Evolutionary conservation across 352 stramenopile species (phyloP).

Genomic region (Pythium coloratum): DNA sequence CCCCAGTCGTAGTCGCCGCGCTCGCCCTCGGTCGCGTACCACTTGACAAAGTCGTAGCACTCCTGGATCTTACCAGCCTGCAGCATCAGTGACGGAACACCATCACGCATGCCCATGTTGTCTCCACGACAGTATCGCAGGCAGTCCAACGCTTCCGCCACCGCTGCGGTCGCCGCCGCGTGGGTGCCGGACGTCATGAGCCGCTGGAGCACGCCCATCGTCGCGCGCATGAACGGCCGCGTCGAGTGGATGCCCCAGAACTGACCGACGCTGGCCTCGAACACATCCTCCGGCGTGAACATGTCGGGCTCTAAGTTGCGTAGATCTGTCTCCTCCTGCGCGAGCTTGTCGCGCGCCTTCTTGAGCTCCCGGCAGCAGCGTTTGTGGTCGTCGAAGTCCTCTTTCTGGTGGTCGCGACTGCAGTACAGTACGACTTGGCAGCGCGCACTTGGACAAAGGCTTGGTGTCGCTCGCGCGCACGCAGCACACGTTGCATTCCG

Average conservation of each 20-base stretch:
- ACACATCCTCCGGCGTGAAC: conserved; percentile 7
- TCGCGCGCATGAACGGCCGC: conserved; percentile 18
- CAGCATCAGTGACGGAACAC: not conserved
- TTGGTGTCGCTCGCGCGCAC: too few species aligned
- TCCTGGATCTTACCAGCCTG: conserved; percentile 8
- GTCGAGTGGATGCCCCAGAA: conserved; percentile 15
- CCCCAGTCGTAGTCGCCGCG: conserved; percentile 7
- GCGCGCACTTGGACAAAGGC: not conserved
- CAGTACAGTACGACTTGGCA: conserved; percentile 13
- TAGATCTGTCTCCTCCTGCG: not conserved
- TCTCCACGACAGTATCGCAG: conserved; percentile 14
- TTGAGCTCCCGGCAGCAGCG: conserved; percentile 2
- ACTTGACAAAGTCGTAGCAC: conserved; percentile 20
- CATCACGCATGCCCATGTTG: conserved; percentile 17
- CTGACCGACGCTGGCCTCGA: conserved; percentile 5
- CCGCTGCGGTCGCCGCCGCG: not conserved
- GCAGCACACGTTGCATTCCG: too few species aligned
- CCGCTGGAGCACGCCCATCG: conserved; percentile 3
- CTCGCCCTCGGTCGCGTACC: not conserved
- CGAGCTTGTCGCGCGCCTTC: conserved; percentile 3
- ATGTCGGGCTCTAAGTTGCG: not conserved
- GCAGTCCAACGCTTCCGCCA: conserved; percentile 10
- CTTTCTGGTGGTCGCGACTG: conserved; percentile 10
- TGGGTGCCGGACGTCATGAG: not conserved
- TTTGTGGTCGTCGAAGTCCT: conserved; percentile 19